These are phyloP conservation scores for Malassezia psittaci DNA, from an alignment of 1,284 basidiomycete genomes.

Conservation along the genomic window DNA sequence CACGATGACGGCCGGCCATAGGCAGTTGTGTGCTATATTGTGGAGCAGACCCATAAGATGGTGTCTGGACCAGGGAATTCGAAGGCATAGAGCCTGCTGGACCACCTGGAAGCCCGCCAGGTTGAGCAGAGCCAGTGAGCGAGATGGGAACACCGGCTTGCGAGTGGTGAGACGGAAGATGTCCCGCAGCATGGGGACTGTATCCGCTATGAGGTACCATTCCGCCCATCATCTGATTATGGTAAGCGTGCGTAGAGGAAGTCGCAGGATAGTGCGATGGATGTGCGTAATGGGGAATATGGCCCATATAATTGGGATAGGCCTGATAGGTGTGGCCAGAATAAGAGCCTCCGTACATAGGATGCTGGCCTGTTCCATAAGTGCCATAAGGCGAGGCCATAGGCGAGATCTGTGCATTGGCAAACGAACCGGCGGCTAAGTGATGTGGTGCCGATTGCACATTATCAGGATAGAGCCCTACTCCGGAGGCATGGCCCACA, in stretches of 20 bases:
- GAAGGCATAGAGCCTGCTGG: conserved; percentile 6
- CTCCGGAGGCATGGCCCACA: conserved; percentile 5
- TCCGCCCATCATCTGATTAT: conserved; percentile 13
- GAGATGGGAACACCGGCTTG: conserved; percentile 6
- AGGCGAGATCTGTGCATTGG: conserved; percentile 13
- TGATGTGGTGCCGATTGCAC: conserved; percentile 12
- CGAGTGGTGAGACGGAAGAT: conserved; percentile 15
- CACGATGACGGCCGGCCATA: conserved; percentile 40
- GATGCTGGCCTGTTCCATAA: conserved; percentile 13
- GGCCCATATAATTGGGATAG: conserved; percentile 17
- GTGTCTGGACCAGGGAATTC: conserved; percentile 4
- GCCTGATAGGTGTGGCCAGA: conserved; percentile 13
- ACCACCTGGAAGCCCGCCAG: not conserved
- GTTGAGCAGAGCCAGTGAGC: not conserved
- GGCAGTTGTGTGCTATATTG: conserved; percentile 42
- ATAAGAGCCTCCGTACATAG: conserved; percentile 17
- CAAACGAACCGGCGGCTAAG: conserved; percentile 11
- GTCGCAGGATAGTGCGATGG: conserved; percentile 13
- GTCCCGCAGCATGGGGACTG: conserved; percentile 3
- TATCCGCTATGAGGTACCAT: conserved; percentile 16
- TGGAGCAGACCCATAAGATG: conserved; percentile 34
- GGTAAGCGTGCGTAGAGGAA: conserved; percentile 11
- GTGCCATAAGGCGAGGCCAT: conserved; percentile 16
- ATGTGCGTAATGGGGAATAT: conserved; percentile 14
- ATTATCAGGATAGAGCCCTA: conserved; percentile 12